Conservation (phyloP, 1,139 yeast species). For the Zhuliangozyma parablackwelliae region DNA sequence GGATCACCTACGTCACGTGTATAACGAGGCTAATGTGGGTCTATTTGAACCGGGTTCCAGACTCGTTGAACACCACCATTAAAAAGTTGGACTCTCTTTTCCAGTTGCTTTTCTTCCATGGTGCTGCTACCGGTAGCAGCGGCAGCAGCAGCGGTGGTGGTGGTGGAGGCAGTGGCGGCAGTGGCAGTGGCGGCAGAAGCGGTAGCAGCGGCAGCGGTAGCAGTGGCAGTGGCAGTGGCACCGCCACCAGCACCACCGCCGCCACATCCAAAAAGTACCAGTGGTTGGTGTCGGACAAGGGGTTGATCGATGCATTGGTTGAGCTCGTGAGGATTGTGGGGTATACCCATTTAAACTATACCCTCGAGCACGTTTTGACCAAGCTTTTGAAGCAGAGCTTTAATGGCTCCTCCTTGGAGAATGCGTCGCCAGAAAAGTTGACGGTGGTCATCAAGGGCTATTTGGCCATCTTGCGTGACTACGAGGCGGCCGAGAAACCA, state of each 20-base stretch:
- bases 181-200: too few relatives aligned
- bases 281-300: constrained; percentile 63
- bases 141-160: too few relatives aligned
- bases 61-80: constrained; percentile 81
- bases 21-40: constrained; percentile 83
- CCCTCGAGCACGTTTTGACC: constrained; percentile 70
- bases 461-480: constrained; percentile 61
- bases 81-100: constrained; percentile 51
- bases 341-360: constrained; percentile 70
- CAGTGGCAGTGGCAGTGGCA: too few relatives aligned
- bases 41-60: constrained; percentile 78
- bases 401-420: constrained; percentile 56
- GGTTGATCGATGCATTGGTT: constrained; percentile 60
- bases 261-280: constrained; percentile 57
- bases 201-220: too few relatives aligned
- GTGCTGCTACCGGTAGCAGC: too few relatives aligned
- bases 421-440: constrained; percentile 63
- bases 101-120: constrained; percentile 45
- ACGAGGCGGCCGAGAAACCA: constrained; percentile 56
- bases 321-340: constrained; percentile 76
- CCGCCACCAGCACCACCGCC: constrained; percentile 17
- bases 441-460: constrained; percentile 70
- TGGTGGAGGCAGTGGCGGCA: too few relatives aligned
- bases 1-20: constrained; percentile 59
- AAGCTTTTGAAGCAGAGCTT: constrained; percentile 55